phyloP scores from a whole-genome alignment of 768 basidiomycete genomes.

The Boletus vinaceobasis region DNA sequence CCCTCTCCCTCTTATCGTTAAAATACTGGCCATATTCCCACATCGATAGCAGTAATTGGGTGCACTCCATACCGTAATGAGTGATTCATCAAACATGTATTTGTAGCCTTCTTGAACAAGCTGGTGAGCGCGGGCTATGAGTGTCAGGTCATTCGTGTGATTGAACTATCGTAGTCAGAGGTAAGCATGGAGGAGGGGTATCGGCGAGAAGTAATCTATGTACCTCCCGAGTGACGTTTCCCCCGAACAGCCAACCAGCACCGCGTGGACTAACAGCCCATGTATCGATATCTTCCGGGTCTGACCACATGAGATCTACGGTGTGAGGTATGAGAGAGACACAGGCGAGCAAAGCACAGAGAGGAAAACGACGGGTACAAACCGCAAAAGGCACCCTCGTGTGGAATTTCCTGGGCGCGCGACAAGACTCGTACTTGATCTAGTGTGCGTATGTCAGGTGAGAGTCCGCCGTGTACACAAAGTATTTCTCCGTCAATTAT shows the following conservation, averaged over 20 bases:
- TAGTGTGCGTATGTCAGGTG: constrained; percentile 91
- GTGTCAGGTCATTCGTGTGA: constrained; percentile 79
- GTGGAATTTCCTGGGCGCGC: constrained; percentile 95
- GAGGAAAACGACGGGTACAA: constrained; percentile 15
- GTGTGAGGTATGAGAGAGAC: neutral
- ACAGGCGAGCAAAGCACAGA: neutral
- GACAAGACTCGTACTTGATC: constrained; percentile 93
- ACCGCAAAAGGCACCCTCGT: constrained; percentile 98
- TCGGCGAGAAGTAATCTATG: constrained; percentile 4
- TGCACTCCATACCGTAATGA: constrained; percentile 92
- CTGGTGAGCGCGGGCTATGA: constrained; percentile 95
- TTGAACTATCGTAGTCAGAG: constrained; percentile 62
- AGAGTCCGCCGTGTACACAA: constrained; percentile 95
- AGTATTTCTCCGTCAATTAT: constrained; percentile 91
- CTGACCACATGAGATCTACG: constrained; percentile 96
- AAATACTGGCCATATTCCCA: constrained; percentile 88
- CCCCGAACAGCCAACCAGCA: constrained; percentile 94
- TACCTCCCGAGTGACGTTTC: constrained; percentile 80
- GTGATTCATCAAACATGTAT: constrained; percentile 91
- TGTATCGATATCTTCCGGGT: constrained; percentile 90
- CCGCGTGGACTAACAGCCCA: constrained; percentile 98
- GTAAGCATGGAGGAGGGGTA: neutral
- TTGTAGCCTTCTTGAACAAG: constrained; percentile 96
- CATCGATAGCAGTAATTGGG: constrained; percentile 86
- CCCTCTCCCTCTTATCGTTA: constrained; percentile 74